Conservation (phyloP, 2,329 filamentous ascomycete genomes). For the Xylariaceae sp. region DNA sequence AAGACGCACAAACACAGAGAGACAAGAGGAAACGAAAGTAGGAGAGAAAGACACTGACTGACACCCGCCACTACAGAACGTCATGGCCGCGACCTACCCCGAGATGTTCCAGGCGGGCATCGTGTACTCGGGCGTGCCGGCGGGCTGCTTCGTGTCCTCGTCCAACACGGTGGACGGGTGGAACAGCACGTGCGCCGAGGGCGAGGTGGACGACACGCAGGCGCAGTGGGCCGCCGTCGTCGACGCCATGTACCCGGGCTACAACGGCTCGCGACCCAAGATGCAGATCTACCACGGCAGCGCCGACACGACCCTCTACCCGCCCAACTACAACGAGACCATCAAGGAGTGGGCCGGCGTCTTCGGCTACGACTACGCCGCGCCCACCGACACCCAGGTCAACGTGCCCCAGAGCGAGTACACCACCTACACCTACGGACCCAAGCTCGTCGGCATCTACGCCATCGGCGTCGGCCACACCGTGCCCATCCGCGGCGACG, state of each 20-base stretch:
- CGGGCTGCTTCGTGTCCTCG: slow-evolving; percentile 34
- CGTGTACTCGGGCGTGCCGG: slow-evolving; percentile 35
- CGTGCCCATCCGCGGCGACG: slow-evolving; percentile 13
- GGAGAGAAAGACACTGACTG: neutral
- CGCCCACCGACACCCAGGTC: slow-evolving; percentile 7
- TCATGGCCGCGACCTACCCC: slow-evolving; percentile 39
- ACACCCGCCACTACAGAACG: slow-evolving; percentile 23
- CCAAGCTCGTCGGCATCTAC: slow-evolving; percentile 15
- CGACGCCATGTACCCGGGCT: slow-evolving; percentile 29
- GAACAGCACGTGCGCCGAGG: slow-evolving; percentile 45
- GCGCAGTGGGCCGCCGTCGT: slow-evolving; percentile 42
- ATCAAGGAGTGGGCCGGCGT: slow-evolving; percentile 32
- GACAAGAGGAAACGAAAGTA: no score
- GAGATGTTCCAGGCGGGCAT: slow-evolving; percentile 38
- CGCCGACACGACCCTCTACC: slow-evolving; percentile 22
- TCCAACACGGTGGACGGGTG: slow-evolving; percentile 34
- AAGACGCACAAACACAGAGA: no score
- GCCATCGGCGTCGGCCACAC: slow-evolving; percentile 13
- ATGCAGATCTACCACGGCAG: slow-evolving; percentile 28
- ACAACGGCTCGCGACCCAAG: slow-evolving; percentile 22
- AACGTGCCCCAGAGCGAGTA: slow-evolving; percentile 10
- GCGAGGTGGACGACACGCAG: slow-evolving; percentile 33
- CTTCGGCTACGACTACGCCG: slow-evolving; percentile 22
- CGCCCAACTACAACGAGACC: slow-evolving; percentile 23
- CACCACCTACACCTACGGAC: slow-evolving; percentile 15